Evolutionary conservation across 2,329 filamentous ascomycete species (phyloP).

Genomic region (Colletotrichum tabaci): DNA sequence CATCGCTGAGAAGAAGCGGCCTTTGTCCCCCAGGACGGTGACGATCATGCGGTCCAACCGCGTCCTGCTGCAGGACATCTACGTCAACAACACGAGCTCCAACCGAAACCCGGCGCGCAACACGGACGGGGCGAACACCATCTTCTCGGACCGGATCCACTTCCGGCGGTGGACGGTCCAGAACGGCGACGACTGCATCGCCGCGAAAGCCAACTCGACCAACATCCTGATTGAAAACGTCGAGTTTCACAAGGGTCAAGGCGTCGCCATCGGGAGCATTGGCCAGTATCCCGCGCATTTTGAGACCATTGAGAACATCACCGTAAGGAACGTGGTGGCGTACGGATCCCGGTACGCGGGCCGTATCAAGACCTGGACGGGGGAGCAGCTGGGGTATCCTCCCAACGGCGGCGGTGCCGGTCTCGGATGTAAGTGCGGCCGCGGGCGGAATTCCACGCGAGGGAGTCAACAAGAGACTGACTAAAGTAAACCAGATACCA

Average conservation of each 20-base stretch:
- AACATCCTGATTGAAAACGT: no score
- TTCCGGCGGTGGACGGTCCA: constrained; percentile 64
- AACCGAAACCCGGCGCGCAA: constrained; percentile 51
- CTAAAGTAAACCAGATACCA: background rate
- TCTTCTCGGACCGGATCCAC: constrained; percentile 65
- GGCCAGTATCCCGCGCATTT: no score
- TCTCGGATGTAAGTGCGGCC: background rate
- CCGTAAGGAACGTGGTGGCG: no score
- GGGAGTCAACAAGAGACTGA: background rate
- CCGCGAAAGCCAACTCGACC: no score
- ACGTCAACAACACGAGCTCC: background rate
- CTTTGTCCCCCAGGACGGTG: no score
- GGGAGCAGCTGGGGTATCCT: constrained; percentile 9
- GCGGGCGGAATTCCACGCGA: background rate
- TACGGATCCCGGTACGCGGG: constrained; percentile 15
- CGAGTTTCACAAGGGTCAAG: no score
- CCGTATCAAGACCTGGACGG: constrained; percentile 12
- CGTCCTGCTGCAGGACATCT: no score
- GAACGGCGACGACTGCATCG: constrained; percentile 63
- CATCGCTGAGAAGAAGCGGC: no score
- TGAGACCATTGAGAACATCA: no score
- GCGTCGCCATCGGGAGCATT: no score
- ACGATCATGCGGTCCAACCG: no score
- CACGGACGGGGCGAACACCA: constrained; percentile 64
- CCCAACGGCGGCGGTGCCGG: constrained; percentile 6